Percentiles rank a stretch among this genome's conserved stretches.
phyloP scores from a whole-genome alignment of 805 yeast genomes.

The Metschnikowia drakensbergensis region DNA sequence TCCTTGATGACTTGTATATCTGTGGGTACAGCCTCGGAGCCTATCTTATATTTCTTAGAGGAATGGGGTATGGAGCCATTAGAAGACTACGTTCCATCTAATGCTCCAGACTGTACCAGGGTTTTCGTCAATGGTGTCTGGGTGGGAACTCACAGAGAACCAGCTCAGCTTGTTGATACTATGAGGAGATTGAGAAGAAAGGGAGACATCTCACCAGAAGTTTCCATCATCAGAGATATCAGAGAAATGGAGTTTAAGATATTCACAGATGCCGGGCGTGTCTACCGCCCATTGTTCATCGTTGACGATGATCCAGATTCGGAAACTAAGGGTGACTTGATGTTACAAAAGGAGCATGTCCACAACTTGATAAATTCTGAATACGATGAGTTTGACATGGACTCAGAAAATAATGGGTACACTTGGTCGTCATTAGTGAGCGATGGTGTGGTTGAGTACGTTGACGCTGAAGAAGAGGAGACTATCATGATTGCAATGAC shows the following conservation, averaged over 20 bases:
- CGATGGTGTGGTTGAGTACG: constrained; percentile 90
- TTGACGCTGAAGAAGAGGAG: constrained; percentile 99
- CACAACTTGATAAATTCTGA: constrained; percentile 60
- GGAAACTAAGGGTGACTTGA: constrained; percentile 69
- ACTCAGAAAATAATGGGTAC: constrained; percentile 46
- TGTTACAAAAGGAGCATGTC: constrained; percentile 80
- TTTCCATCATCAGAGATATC: constrained; percentile 93
- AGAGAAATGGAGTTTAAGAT: constrained; percentile 95
- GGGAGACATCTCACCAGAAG: constrained; percentile 95
- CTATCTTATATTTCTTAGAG: constrained; percentile 85
- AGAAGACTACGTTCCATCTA: constrained; percentile 92
- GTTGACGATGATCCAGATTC: constrained; percentile 81
- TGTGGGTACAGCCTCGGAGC: constrained; percentile 96
- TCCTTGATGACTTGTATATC: constrained; percentile 97
- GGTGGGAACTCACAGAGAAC: constrained; percentile 98
- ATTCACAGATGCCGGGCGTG: constrained; percentile 98
- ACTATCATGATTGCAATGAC: constrained; percentile 98
- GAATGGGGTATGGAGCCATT: constrained; percentile 99
- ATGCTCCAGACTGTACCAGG: constrained; percentile 85
- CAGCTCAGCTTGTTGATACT: constrained; percentile 85
- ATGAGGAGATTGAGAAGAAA: constrained; percentile 88
- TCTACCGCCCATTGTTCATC: constrained; percentile 91
- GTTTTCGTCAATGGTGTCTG: constrained; percentile 98
- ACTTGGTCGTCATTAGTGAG: constrained; percentile 83
- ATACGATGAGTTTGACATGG: constrained; percentile 58